Evolutionary conservation across 371 early-diverging fungal genomes (phyloP).

Genomic region (Mycotypha africana): DNA sequence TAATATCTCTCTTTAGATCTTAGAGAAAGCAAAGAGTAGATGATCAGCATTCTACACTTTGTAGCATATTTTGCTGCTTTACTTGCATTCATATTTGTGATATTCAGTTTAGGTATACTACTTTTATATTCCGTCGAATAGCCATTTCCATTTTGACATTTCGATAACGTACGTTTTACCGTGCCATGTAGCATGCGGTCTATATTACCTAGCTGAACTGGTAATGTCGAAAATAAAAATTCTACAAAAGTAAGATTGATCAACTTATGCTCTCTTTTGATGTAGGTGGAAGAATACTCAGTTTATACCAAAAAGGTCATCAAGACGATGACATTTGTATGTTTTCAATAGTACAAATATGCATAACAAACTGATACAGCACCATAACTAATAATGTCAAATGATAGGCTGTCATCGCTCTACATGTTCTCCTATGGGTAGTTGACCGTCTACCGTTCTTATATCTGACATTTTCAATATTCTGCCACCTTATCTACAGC

Average conservation of each 20-base stretch:
- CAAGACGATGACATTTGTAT: slow-evolving; percentile 60
- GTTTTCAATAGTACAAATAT: too few species aligned
- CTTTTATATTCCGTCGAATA: neutral
- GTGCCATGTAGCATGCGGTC: slow-evolving; percentile 74
- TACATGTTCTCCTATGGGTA: slow-evolving; percentile 62
- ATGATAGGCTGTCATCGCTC: slow-evolving; percentile 53
- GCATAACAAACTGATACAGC: too few species aligned
- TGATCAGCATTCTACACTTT: slow-evolving; percentile 23
- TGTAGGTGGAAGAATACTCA: slow-evolving; percentile 74
- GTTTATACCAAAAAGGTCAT: slow-evolving; percentile 75
- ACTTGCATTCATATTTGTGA: slow-evolving; percentile 34
- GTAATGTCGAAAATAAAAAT: too few species aligned
- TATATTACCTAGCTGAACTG: slow-evolving; percentile 77
- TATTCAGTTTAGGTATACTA: slow-evolving; percentile 38
- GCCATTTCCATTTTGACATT: neutral
- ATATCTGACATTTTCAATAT: slow-evolving; percentile 56
- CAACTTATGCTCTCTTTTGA: slow-evolving; percentile 8
- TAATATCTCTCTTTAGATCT: too few species aligned
- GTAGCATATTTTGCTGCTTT: slow-evolving; percentile 40
- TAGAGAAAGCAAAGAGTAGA: too few species aligned
- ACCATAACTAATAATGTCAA: too few species aligned
- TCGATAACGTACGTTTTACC: too few species aligned
- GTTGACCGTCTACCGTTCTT: slow-evolving; percentile 66
- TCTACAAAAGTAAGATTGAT: neutral
- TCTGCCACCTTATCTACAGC: slow-evolving; percentile 69